These are phyloP conservation scores for Simplicillium aogashimaense DNA, from an alignment of 2,329 filamentous ascomycete species.

Conservation along the genomic window DNA sequence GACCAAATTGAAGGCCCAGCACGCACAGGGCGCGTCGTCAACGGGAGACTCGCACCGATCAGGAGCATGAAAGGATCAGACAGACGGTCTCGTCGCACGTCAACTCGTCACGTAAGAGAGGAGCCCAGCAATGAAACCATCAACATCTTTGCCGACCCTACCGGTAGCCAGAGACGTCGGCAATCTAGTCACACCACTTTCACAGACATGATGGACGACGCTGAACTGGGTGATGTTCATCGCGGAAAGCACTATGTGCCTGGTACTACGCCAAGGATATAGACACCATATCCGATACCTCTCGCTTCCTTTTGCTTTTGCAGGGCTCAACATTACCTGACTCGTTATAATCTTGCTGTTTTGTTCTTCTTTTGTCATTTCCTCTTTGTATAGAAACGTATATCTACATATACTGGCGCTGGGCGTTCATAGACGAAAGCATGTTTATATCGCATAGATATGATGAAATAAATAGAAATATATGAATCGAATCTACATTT, in stretches of 20 bases:
- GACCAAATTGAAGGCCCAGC: constrained; percentile 1
- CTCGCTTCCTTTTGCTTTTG: no score
- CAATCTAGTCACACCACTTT: constrained; percentile 31
- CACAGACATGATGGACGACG: constrained; percentile 42
- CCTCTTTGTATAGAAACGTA: no score
- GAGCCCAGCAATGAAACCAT: constrained; percentile 39
- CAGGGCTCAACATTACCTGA: no score
- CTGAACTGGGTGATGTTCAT: constrained; percentile 29
- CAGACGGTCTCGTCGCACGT: constrained; percentile 13
- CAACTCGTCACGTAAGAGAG: constrained; percentile 24
- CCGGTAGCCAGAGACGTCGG: neutral
- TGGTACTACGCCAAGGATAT: no score
- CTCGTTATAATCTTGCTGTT: no score
- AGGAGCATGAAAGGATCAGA: constrained; percentile 25
- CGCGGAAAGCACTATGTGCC: constrained; percentile 33
- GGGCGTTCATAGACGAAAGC: no score
- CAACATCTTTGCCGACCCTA: constrained; percentile 21
- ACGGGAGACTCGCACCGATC: constrained; percentile 22
- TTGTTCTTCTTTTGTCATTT: no score
- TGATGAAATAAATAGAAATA: constrained; percentile 8
- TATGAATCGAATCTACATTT: no score
- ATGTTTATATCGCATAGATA: neutral
- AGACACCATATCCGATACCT: no score
- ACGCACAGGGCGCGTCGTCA: constrained; percentile 16
- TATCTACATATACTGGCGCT: no score